phyloP scores from a whole-genome alignment of 345 rosid genomes.

The Leavenworthia alabamica region DNA sequence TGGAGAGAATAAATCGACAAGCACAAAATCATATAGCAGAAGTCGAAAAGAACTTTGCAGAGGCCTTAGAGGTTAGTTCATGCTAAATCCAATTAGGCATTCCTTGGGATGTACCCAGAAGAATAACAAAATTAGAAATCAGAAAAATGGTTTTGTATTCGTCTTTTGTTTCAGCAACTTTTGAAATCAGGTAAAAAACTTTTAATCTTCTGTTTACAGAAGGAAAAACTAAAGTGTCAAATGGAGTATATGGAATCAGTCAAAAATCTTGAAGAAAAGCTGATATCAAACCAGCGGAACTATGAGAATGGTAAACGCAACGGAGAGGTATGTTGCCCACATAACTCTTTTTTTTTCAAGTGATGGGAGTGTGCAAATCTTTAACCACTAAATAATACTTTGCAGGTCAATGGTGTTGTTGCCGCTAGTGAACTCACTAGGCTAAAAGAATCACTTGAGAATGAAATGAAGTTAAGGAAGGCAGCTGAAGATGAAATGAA shows the following conservation, averaged over 20 bases:
- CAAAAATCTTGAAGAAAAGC: constrained; percentile 85
- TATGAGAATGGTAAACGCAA: constrained; percentile 38
- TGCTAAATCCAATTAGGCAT: neutral
- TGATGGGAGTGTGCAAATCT: neutral
- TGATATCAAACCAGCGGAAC: constrained; percentile 58
- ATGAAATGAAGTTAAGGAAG: constrained; percentile 63
- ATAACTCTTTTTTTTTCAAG: constrained; percentile 4
- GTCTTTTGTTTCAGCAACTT: neutral
- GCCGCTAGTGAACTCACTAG: constrained; percentile 45
- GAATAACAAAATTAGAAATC: neutral
- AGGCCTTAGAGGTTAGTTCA: constrained; percentile 74
- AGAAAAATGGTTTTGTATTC: neutral
- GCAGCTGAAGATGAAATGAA: constrained; percentile 76
- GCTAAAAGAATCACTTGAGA: constrained; percentile 51
- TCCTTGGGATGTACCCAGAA: neutral
- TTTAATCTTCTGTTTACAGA: constrained; percentile 36
- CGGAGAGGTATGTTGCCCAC: constrained; percentile 45
- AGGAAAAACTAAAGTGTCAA: constrained; percentile 76
- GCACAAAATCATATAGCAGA: constrained; percentile 70
- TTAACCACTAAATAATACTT: neutral
- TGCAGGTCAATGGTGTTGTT: constrained; percentile 39
- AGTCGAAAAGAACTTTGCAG: constrained; percentile 73
- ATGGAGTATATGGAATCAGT: constrained; percentile 90
- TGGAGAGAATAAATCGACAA: constrained; percentile 68
- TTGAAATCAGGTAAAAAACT: neutral